These are phyloP conservation scores for Pseudopithomyces chartarum DNA, from an alignment of 2,329 filamentous ascomycete genomes.

Conservation along the genomic window DNA sequence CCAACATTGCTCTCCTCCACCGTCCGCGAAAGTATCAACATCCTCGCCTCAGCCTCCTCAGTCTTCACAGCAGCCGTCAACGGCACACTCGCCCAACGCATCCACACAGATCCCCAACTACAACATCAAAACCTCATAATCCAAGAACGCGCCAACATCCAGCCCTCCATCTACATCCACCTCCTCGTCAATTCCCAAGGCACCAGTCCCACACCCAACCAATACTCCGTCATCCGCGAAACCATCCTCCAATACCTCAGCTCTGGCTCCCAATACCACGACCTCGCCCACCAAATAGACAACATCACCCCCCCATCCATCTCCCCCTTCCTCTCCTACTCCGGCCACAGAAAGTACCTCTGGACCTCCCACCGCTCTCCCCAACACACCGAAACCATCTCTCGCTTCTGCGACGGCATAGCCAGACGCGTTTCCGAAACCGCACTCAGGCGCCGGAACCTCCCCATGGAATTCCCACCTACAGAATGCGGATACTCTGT, in stretches of 20 bases:
- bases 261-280: background rate
- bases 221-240: slow-evolving; percentile 27
- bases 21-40: slow-evolving; percentile 30
- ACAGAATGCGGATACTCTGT: slow-evolving; percentile 33
- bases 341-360: slow-evolving; percentile 33
- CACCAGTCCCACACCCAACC: slow-evolving; percentile 25
- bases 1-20: slow-evolving; percentile 14
- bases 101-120: slow-evolving; percentile 16
- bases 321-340: slow-evolving; percentile 1
- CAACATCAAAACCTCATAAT: slow-evolving; percentile 25
- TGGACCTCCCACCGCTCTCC: slow-evolving; percentile 20
- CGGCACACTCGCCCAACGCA: slow-evolving; percentile 24
- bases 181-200: slow-evolving; percentile 27
- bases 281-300: slow-evolving; percentile 23
- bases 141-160: slow-evolving; percentile 21
- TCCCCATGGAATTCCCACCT: slow-evolving; percentile 24
- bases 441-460: slow-evolving; percentile 12
- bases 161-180: slow-evolving; percentile 38
- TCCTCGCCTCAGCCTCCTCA: slow-evolving; percentile 31
- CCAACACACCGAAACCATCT: slow-evolving; percentile 19
- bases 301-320: slow-evolving; percentile 19
- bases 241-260: slow-evolving; percentile 23
- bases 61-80: slow-evolving; percentile 31
- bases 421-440: slow-evolving; percentile 17
- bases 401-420: slow-evolving; percentile 23